Conservation (phyloP, 345 rosid species). For the Kernera saxatilis region DNA sequence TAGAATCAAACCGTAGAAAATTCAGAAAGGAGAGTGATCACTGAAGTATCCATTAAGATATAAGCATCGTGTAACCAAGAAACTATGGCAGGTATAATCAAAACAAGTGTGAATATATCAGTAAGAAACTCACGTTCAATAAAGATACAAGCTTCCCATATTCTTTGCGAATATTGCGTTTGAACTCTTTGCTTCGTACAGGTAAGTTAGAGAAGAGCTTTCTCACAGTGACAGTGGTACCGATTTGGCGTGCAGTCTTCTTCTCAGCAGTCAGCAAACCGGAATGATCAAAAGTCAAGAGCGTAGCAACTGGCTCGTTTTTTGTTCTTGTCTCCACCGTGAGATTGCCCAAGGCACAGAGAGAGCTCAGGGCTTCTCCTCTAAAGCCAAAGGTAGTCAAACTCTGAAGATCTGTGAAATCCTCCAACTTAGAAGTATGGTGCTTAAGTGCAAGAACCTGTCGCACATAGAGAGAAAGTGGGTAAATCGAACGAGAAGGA, state of each 20-base stretch:
- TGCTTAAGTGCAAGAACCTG: constrained; percentile 89
- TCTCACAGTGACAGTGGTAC: constrained; percentile 83
- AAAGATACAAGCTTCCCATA: constrained; percentile 85
- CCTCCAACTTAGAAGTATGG: constrained; percentile 83
- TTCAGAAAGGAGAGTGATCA: not conserved
- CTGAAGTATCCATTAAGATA: not conserved
- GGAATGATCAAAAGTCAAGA: constrained; percentile 76
- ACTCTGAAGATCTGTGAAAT: constrained; percentile 78
- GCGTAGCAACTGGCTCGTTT: constrained; percentile 69
- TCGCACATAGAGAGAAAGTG: not conserved
- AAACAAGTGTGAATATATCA: not conserved
- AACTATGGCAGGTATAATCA: not conserved
- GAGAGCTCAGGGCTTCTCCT: constrained; percentile 97
- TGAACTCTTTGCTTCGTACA: constrained; percentile 89
- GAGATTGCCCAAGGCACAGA: constrained; percentile 72
- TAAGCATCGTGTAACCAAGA: not conserved
- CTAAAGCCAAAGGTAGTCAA: constrained; percentile 83
- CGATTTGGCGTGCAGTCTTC: constrained; percentile 82
- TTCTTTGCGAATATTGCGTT: constrained; percentile 89
- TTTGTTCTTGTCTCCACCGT: constrained; percentile 76
- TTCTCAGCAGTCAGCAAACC: constrained; percentile 60
- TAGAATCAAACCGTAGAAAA: not conserved
- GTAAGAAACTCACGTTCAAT: constrained; percentile 55
- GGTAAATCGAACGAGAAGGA: not conserved
- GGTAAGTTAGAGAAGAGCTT: constrained; percentile 86